phyloP scores from a whole-genome alignment of 1,139 yeast species.

The Zygosaccharomyces sapae region DNA sequence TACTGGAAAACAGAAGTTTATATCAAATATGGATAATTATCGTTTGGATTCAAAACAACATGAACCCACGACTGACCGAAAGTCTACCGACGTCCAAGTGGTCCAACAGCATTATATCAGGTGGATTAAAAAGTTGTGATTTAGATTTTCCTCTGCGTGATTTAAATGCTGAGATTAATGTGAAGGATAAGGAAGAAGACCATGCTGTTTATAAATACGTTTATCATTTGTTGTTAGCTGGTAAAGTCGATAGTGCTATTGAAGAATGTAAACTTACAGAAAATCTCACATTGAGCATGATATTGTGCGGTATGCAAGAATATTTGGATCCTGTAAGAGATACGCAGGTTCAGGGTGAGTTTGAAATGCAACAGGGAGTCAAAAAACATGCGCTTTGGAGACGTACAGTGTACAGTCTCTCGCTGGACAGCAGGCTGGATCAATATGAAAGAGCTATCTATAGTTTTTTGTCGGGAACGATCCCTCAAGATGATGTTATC shows the following conservation, averaged over 20 bases:
- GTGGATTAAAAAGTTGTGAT: slow-evolving; percentile 36
- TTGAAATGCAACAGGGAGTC: slow-evolving; percentile 51
- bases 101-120: slow-evolving; percentile 41
- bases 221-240: slow-evolving; percentile 58
- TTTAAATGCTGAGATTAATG: slow-evolving; percentile 21
- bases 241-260: slow-evolving; percentile 57
- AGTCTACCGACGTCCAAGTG: slow-evolving; percentile 40
- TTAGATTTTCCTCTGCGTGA: slow-evolving; percentile 38
- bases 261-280: slow-evolving; percentile 65
- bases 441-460: slow-evolving; percentile 71
- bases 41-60: slow-evolving; percentile 57
- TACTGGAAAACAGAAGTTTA: slow-evolving; percentile 43
- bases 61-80: slow-evolving; percentile 36
- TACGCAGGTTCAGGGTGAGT: slow-evolving; percentile 28
- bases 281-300: slow-evolving; percentile 67
- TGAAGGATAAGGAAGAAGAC: slow-evolving; percentile 36
- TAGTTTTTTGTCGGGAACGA: slow-evolving; percentile 68
- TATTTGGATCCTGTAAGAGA: slow-evolving; percentile 65
- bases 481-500: slow-evolving; percentile 41
- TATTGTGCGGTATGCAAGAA: slow-evolving; percentile 66
- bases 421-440: slow-evolving; percentile 48
- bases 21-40: slow-evolving; percentile 54
- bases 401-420: slow-evolving; percentile 61
- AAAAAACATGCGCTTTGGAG: slow-evolving; percentile 72
- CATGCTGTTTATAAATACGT: slow-evolving; percentile 50